Evolutionary conservation across 306 rosid species (phyloP).

Genomic region (Lablab purpureus): DNA sequence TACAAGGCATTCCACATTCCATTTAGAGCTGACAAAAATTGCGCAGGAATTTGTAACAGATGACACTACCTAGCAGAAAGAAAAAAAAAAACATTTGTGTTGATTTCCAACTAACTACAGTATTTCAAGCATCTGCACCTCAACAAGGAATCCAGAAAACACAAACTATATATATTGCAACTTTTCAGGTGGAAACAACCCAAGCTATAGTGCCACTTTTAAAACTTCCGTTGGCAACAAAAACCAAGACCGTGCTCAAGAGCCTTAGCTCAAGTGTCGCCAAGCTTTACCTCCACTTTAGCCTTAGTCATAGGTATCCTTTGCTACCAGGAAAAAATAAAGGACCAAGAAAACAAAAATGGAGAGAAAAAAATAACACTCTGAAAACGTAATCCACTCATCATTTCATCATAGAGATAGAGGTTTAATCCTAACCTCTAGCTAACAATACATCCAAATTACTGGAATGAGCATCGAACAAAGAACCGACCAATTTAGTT

Average conservation of each 20-base stretch:
- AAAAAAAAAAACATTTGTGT: neutral
- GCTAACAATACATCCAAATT: slow-evolving; percentile 79
- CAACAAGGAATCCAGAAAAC: slow-evolving; percentile 31
- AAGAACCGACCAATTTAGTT: slow-evolving; percentile 55
- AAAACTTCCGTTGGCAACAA: neutral
- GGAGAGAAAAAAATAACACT: neutral
- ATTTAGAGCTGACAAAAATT: slow-evolving; percentile 7
- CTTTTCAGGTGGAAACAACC: neutral
- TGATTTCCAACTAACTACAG: slow-evolving; percentile 21
- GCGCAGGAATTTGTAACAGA: neutral
- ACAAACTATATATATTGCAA: slow-evolving; percentile 7
- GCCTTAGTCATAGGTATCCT: slow-evolving; percentile 5
- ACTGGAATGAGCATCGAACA: slow-evolving; percentile 51
- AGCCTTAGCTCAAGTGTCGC: slow-evolving; percentile 24
- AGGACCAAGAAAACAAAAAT: slow-evolving; percentile 27
- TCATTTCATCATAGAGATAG: slow-evolving; percentile 3
- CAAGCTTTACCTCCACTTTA: slow-evolving; percentile 20
- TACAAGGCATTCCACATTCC: slow-evolving; percentile 21
- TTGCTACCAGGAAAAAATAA: slow-evolving; percentile 21
- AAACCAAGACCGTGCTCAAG: slow-evolving; percentile 8
- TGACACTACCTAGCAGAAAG: slow-evolving; percentile 16
- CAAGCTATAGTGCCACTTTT: slow-evolving; percentile 3
- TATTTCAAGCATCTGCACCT: slow-evolving; percentile 36
- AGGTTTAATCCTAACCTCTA: slow-evolving; percentile 70
- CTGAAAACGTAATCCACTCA: slow-evolving; percentile 17